Percentiles rank a stretch among this genome's conserved stretches.
Conservation (phyloP, 495 filamentous ascomycete species). For the Penicillium dipodomyicola region DNA sequence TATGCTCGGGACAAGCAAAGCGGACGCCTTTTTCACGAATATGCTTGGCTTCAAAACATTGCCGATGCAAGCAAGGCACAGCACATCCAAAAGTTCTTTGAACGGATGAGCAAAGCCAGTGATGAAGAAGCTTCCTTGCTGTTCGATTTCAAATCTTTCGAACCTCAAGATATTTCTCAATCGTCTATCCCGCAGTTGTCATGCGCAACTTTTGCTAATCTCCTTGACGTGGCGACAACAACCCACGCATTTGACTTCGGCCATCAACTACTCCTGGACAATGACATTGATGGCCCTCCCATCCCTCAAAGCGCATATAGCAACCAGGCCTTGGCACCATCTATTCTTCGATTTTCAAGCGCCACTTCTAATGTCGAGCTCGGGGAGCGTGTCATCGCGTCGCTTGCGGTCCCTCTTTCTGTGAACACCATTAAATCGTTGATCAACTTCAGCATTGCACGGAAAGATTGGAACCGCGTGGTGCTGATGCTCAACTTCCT, state of each 20-base stretch:
- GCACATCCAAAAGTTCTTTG: constrained; percentile 39
- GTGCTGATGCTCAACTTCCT: constrained; percentile 44
- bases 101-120: constrained; percentile 20
- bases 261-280: constrained; percentile 53
- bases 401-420: constrained; percentile 39
- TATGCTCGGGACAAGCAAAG: constrained; percentile 27
- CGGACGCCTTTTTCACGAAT: constrained; percentile 31
- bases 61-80: constrained; percentile 42
- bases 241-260: constrained; percentile 49
- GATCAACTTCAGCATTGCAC: constrained; percentile 47
- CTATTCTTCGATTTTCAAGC: constrained; percentile 57
- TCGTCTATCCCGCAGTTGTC: constrained; percentile 49
- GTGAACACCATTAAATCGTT: constrained; percentile 49
- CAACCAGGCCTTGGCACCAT: constrained; percentile 49
- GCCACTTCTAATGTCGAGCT: constrained; percentile 49
- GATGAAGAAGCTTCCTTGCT: constrained; percentile 15
- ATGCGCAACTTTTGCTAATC: constrained; percentile 41
- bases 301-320: constrained; percentile 49
- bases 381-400: constrained; percentile 41
- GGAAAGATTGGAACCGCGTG: constrained; percentile 48
- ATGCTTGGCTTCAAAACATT: constrained; percentile 37
- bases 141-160: constrained; percentile 19
- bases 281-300: constrained; percentile 56
- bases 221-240: constrained; percentile 54
- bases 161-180: constrained; percentile 21